These are phyloP conservation scores for Neurospora sublineolata DNA, from an alignment of 495 filamentous ascomycete genomes.

Conservation along the genomic window DNA sequence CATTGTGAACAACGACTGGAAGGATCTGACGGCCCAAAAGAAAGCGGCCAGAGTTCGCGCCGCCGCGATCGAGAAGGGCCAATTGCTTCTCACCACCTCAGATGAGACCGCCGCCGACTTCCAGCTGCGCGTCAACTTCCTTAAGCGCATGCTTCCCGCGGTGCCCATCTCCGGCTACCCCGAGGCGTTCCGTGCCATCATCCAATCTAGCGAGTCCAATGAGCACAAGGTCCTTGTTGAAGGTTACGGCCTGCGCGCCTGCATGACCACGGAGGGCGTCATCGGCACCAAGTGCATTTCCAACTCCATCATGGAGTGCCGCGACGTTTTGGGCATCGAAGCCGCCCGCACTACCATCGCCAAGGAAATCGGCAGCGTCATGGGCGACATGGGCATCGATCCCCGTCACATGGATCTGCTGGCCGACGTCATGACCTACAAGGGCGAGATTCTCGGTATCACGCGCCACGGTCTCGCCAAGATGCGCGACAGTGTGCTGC, in stretches of 20 bases:
- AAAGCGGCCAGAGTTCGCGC: conserved; percentile 43
- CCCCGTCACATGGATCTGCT: conserved; percentile 96
- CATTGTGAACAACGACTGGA: conserved; percentile 39
- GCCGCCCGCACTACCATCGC: conserved; percentile 80
- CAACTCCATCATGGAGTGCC: conserved; percentile 86
- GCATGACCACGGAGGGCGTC: conserved; percentile 87
- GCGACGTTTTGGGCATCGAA: conserved; percentile 92
- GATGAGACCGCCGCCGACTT: conserved; percentile 51
- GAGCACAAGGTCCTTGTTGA: conserved; percentile 74
- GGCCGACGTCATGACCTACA: conserved; percentile 99
- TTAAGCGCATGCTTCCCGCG: conserved; percentile 69
- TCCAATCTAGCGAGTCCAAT: conserved; percentile 49
- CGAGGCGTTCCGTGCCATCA: conserved; percentile 75
- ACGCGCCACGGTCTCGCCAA: conserved; percentile 93
- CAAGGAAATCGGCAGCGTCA: conserved; percentile 66
- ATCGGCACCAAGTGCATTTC: conserved; percentile 57
- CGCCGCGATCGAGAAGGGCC: conserved; percentile 21
- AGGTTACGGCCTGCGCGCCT: conserved; percentile 78
- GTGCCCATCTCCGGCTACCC: conserved; percentile 81
- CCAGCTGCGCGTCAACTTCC: conserved; percentile 67
- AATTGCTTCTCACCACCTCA: conserved; percentile 10
- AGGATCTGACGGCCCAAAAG: conserved; percentile 28
- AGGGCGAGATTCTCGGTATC: conserved; percentile 94
- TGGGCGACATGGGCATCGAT: conserved; percentile 91
- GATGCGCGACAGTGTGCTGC: conserved; percentile 90